Percentiles rank a stretch among this genome's conserved stretches.
Conservation (phyloP, 1,139 yeast genomes). For the Kurtzmaniella natalensis region DNA sequence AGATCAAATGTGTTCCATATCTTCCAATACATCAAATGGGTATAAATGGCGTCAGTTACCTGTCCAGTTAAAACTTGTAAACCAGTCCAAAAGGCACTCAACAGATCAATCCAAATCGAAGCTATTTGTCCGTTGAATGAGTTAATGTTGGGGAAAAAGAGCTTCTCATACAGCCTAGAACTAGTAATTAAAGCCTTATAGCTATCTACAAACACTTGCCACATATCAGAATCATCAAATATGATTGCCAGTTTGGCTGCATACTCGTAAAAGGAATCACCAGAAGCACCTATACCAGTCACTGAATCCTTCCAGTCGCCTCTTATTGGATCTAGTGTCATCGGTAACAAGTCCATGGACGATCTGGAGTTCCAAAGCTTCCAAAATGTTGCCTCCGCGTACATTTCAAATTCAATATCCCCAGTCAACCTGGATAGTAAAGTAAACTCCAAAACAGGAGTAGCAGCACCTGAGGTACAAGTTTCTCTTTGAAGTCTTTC, state of each 20-base stretch:
- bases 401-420: conserved; percentile 64
- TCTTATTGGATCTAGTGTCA: conserved; percentile 64
- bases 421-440: conserved; percentile 69
- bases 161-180: conserved; percentile 24
- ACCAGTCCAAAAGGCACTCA: conserved; percentile 88
- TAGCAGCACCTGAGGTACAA: conserved; percentile 83
- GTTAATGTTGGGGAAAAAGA: conserved; percentile 63
- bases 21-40: conserved; percentile 66
- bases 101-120: conserved; percentile 76
- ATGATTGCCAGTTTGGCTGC: conserved; percentile 73
- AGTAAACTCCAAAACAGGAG: conserved; percentile 77
- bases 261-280: conserved; percentile 91
- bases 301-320: conserved; percentile 56
- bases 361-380: conserved; percentile 69
- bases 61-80: conserved; percentile 78
- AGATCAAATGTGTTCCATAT: conserved; percentile 78
- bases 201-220: conserved; percentile 55
- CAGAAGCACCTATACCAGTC: conserved; percentile 86
- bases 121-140: conserved; percentile 45
- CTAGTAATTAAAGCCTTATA: conserved; percentile 54
- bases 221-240: conserved; percentile 61
- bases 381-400: conserved; percentile 60
- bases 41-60: conserved; percentile 55
- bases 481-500: conserved; percentile 51
- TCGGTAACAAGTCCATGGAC: conserved; percentile 63